Conservation (phyloP, 306 rosid species). For the Sicyos baderoa region DNA sequence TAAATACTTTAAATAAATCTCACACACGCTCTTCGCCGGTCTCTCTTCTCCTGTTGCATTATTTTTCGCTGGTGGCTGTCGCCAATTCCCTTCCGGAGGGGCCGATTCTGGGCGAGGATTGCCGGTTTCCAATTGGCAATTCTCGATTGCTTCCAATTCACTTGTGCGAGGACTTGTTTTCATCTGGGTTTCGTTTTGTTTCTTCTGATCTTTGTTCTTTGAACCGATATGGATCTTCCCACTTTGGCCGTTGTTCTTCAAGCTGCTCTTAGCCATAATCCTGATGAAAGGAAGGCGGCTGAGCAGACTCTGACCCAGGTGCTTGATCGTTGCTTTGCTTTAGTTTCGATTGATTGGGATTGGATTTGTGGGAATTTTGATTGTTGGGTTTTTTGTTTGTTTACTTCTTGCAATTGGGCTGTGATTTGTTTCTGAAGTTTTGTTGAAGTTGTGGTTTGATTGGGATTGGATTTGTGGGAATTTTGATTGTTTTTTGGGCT, state of each 20-base stretch:
- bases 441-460: neutral
- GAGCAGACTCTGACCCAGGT: slow-evolving; percentile 93
- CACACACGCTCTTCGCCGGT: slow-evolving; percentile 17
- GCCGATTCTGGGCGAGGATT: slow-evolving; percentile 1
- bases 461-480: neutral
- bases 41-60: slow-evolving; percentile 24
- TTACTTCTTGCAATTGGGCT: neutral
- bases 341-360: neutral
- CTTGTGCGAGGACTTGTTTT: slow-evolving; percentile 8
- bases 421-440: neutral
- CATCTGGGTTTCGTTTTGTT: neutral
- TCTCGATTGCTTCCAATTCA: slow-evolving; percentile 8
- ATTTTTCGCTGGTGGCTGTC: neutral
- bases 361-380: slow-evolving; percentile 1
- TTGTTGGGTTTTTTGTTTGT: neutral
- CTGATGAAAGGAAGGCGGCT: slow-evolving; percentile 85
- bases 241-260: slow-evolving; percentile 57
- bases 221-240: slow-evolving; percentile 61
- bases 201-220: neutral
- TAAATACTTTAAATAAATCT: slow-evolving; percentile 47
- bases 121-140: slow-evolving; percentile 19
- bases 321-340: neutral
- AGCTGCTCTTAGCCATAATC: slow-evolving; percentile 90
- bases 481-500: slow-evolving; percentile 1
- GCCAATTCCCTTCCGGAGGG: neutral